Evolutionary conservation across 495 filamentous ascomycete genomes (phyloP), one percentile per base, ranked within the genome.

Genomic region (Penicillium ochrochloron): DNA sequence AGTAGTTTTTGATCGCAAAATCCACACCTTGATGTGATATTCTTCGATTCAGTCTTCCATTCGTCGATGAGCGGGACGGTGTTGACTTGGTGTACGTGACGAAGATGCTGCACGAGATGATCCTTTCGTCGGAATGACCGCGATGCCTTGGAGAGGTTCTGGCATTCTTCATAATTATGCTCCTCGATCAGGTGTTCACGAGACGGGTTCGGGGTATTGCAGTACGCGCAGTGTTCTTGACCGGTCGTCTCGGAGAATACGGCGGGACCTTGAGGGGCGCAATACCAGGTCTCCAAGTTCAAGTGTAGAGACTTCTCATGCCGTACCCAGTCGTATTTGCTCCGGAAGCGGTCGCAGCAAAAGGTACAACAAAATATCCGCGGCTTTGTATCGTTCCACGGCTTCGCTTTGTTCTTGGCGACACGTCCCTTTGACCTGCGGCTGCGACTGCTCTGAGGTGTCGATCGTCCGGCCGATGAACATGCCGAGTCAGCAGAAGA

Each of bases 91-190:
- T 94, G 91, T 21, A 91, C 84, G 3, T 92, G 81, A 35, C 88
- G 84, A 17, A 94, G 76, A 68, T 94, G 91, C 65, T 94, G 91
- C 7, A 88, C 79, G 0, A 94, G 81, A 71, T 94, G 91, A 67
- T 93, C 91, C 73, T 93, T 94, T n/a, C 91, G 84, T 61, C 90
- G 91, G 70, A 93, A 94, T 5, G 87, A 89, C 10, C 90, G 84
- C 41, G 86, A 83, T 15, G 88, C 81, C 66, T 89, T 86, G 4
- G 59, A 61, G 5, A 61, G 33, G 15, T 56, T 53, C 53, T 85
- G 83, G 65, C 91, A 94, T 14, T 84, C 75, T 1, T 80, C 78
- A 70, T 89, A 84, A 65, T 89, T 89, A 73, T 94, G 90, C 3
- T 74, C 48, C 10, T 52, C 77, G 56, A 74, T 63, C 23, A 75